Conservation (phyloP, 768 basidiomycete genomes). For the Amanita thiersii region DNA sequence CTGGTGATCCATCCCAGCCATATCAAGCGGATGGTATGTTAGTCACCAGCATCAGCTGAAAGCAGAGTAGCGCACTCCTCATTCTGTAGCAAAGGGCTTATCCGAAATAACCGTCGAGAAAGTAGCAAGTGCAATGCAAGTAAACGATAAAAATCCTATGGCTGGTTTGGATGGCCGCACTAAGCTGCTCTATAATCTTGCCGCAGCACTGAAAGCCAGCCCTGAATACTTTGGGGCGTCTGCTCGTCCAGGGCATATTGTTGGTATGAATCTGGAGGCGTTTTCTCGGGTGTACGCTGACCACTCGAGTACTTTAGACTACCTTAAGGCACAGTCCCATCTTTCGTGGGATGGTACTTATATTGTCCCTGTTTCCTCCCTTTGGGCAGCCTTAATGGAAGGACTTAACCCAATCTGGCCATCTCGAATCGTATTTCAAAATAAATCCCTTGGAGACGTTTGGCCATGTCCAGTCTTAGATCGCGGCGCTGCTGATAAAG, state of each 20-base stretch:
- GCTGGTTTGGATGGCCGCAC: conserved; percentile 86
- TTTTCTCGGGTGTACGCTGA: neutral
- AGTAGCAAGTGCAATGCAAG: conserved; percentile 72
- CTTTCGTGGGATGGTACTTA: conserved; percentile 27
- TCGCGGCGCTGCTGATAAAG: conserved; percentile 5
- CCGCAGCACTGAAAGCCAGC: conserved; percentile 56
- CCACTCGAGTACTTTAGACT: conserved; percentile 37
- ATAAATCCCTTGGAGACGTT: conserved; percentile 79
- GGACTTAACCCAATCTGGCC: conserved; percentile 91
- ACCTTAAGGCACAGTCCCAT: conserved; percentile 50
- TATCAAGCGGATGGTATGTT: conserved; percentile 72
- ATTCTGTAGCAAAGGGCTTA: conserved; percentile 56
- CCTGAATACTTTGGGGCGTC: conserved; percentile 65
- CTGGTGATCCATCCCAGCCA: conserved; percentile 50
- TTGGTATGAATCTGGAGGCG: conserved; percentile 40
- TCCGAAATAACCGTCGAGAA: conserved; percentile 50
- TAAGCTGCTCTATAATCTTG: conserved; percentile 64
- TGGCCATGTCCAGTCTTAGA: conserved; percentile 72
- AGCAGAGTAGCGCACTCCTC: neutral
- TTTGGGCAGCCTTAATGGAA: conserved; percentile 80
- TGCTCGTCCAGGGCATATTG: conserved; percentile 74
- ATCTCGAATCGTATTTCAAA: conserved; percentile 57
- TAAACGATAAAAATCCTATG: conserved; percentile 71
- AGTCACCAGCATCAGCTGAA: neutral
- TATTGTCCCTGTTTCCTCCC: conserved; percentile 59